These are phyloP conservation scores for Medicago arabica DNA, from an alignment of 306 rosid genomes.

Conservation along the genomic window DNA sequence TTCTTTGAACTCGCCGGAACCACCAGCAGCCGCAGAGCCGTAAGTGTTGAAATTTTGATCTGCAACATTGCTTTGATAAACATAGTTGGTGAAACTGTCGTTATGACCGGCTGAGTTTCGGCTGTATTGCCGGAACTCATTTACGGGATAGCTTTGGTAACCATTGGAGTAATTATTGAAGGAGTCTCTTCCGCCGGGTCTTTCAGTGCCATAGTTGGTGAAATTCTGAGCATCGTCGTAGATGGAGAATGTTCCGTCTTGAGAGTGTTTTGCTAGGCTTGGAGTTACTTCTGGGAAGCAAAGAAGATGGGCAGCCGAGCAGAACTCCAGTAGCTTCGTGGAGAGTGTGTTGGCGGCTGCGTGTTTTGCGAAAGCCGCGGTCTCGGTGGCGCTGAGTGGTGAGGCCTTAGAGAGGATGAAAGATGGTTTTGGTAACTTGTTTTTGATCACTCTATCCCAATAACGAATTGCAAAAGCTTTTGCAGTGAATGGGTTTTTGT, in stretches of 20 bases:
- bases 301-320: conserved; percentile 77
- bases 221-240: conserved; percentile 60
- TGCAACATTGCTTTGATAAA: conserved; percentile 46
- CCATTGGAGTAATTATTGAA: conserved; percentile 71
- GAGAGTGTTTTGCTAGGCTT: conserved; percentile 54
- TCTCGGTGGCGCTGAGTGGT: conserved; percentile 59
- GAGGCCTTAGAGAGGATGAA: conserved; percentile 77
- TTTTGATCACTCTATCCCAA: conserved; percentile 68
- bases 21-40: conserved; percentile 55
- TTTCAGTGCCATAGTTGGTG: conserved; percentile 68
- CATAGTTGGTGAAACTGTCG: conserved; percentile 65
- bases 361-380: conserved; percentile 57
- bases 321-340: conserved; percentile 66
- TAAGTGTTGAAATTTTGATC: conserved; percentile 72
- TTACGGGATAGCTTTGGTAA: conserved; percentile 27
- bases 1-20: conserved; percentile 64
- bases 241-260: conserved; percentile 46
- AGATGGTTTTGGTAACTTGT: conserved; percentile 50
- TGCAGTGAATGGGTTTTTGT: conserved; percentile 76
- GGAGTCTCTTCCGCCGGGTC: conserved; percentile 57
- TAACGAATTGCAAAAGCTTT: conserved; percentile 68
- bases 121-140: conserved; percentile 83
- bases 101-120: conserved; percentile 54
- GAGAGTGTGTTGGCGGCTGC: conserved; percentile 59
- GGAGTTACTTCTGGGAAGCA: conserved; percentile 64